Conservation (phyloP, 192 early-diverging fungal species). For the Coemansia sp. region DNA sequence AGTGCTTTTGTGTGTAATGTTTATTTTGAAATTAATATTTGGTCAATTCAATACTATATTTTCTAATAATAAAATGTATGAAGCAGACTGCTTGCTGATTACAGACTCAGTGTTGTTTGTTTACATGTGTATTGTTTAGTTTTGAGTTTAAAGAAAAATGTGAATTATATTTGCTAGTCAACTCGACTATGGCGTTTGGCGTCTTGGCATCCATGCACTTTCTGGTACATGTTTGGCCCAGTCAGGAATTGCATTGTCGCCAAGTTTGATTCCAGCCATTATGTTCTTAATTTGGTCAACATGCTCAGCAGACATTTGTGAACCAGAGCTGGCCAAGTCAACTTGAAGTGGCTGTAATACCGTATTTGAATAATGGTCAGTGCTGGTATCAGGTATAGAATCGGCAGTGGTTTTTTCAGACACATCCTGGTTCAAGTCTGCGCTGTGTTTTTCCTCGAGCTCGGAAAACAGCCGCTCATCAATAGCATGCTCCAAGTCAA, state of each 20-base stretch:
- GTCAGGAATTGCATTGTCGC: slow-evolving; percentile 33
- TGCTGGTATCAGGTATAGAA: neutral
- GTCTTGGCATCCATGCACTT: slow-evolving; percentile 43
- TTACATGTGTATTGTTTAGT: too few species aligned
- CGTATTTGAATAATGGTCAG: neutral
- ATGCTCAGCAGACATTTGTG: slow-evolving; percentile 37
- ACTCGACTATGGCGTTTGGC: slow-evolving; percentile 1
- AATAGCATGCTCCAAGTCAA: slow-evolving; percentile 9
- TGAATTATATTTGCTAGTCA: neutral
- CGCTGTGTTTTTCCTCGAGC: slow-evolving; percentile 5
- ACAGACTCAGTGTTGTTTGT: too few species aligned
- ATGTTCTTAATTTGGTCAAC: slow-evolving; percentile 35
- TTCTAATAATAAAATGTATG: slow-evolving; percentile 89
- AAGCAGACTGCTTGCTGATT: slow-evolving; percentile 37
- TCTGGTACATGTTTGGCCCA: slow-evolving; percentile 48
- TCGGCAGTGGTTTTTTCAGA: neutral
- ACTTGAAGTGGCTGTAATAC: slow-evolving; percentile 16
- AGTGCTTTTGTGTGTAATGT: neutral
- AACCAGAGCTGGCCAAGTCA: neutral
- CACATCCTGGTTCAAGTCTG: neutral
- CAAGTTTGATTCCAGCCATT: slow-evolving; percentile 46
- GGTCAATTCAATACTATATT: slow-evolving; percentile 82
- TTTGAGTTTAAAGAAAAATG: neutral
- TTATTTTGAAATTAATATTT: slow-evolving; percentile 23
- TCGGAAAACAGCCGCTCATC: slow-evolving; percentile 12